Conservation (phyloP, 2,329 filamentous ascomycete species). For the Conoideocrella luteorostrata region DNA sequence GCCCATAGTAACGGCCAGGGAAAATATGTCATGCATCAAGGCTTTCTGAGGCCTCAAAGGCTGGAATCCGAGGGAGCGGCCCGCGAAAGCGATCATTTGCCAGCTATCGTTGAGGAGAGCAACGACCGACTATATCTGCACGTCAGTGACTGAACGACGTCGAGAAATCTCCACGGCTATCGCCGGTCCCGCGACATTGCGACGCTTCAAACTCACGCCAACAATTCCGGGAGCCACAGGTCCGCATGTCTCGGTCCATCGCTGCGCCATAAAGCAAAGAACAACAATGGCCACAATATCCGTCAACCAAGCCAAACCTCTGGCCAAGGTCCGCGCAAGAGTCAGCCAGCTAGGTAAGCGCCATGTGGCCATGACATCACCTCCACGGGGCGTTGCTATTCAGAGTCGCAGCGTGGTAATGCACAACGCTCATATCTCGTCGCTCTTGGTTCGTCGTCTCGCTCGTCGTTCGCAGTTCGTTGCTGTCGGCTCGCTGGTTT, state of each 20-base stretch:
- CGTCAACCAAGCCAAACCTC: conserved; percentile 25
- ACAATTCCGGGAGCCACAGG: conserved; percentile 24
- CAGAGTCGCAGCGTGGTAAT: neutral
- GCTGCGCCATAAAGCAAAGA: conserved; percentile 24
- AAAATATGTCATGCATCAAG: conserved; percentile 26
- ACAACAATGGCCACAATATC: conserved; percentile 24
- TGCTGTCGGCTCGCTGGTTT: no score
- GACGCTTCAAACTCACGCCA: conserved; percentile 21
- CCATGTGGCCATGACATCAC: conserved; percentile 4
- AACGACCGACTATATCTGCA: conserved; percentile 16
- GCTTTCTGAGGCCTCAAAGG: conserved; percentile 21
- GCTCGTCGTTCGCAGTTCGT: no score
- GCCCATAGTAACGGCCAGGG: conserved; percentile 26
- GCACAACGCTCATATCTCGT: neutral
- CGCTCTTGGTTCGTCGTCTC: neutral
- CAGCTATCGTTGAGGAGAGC: conserved; percentile 32
- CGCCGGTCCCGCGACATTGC: no score
- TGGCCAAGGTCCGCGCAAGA: conserved; percentile 18
- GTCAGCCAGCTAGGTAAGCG: conserved; percentile 5
- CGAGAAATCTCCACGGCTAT: no score
- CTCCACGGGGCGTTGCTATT: neutral
- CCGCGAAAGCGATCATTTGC: conserved; percentile 25
- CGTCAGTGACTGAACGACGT: no score
- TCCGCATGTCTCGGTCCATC: conserved; percentile 23
- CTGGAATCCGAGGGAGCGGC: conserved; percentile 19